These are phyloP conservation scores for Craterostigma plantagineum DNA, from an alignment of 257 asterid species.

Conservation along the genomic window DNA sequence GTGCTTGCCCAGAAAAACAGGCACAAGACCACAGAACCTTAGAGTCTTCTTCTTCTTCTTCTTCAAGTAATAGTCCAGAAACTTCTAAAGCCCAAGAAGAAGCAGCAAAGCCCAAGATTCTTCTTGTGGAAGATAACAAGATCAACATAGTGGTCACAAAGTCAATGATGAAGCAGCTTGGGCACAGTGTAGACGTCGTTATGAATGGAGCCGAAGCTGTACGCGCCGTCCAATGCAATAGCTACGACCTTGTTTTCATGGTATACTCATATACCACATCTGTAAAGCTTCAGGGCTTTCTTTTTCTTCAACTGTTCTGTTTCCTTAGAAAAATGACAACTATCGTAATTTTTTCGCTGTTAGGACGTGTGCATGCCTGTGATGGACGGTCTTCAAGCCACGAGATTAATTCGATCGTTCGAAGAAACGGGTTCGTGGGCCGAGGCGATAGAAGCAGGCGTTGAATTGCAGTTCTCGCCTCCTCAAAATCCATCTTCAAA, in stretches of 20 bases:
- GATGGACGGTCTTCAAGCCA: slow-evolving; percentile 86
- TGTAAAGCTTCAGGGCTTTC: neutral
- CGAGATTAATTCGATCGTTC: slow-evolving; percentile 56
- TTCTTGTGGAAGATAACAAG: slow-evolving; percentile 78
- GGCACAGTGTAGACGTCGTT: slow-evolving; percentile 49
- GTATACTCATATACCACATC: slow-evolving; percentile 15
- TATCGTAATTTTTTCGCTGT: neutral
- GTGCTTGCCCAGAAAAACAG: slow-evolving; percentile 11
- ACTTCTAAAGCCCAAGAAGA: neutral
- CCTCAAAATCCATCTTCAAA: slow-evolving; percentile 14
- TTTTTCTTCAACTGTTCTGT: neutral
- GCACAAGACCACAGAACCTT: too few species aligned
- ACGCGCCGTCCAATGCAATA: slow-evolving; percentile 32
- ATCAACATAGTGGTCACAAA: slow-evolving; percentile 66
- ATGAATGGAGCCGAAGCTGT: slow-evolving; percentile 67
- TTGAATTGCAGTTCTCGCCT: slow-evolving; percentile 23
- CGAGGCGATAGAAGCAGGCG: slow-evolving; percentile 57
- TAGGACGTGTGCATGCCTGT: slow-evolving; percentile 96
- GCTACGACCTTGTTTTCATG: slow-evolving; percentile 61
- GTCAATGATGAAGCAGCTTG: slow-evolving; percentile 76
- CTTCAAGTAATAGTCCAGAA: slow-evolving; percentile 24
- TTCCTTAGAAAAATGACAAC: too few species aligned
- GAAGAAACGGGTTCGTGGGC: slow-evolving; percentile 87
- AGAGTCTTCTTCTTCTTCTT: slow-evolving; percentile 26
- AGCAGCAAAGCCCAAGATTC: slow-evolving; percentile 40